A percentile compares a stretch with the other conserved stretches of the same genome.
These are phyloP conservation scores for Erodium maritimum DNA, from an alignment of 345 rosid species.

Conservation along the genomic window DNA sequence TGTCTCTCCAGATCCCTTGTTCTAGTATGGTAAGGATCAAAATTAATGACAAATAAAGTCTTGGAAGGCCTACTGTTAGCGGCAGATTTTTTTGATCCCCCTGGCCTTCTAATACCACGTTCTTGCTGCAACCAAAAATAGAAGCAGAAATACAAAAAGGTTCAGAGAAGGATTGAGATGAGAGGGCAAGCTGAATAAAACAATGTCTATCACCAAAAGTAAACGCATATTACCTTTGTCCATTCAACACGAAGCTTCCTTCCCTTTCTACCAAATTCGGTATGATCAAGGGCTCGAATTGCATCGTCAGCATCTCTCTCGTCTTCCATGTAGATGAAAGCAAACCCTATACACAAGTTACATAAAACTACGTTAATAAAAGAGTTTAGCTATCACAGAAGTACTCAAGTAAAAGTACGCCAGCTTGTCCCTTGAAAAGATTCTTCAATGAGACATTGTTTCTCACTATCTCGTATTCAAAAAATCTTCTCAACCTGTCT, in stretches of 20 bases:
- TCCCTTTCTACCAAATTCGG: conserved; percentile 81
- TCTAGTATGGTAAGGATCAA: conserved; percentile 72
- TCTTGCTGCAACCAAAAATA: conserved; percentile 44
- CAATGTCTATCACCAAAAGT: background rate
- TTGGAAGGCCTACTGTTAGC: conserved; percentile 63
- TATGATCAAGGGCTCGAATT: conserved; percentile 74
- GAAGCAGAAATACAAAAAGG: background rate
- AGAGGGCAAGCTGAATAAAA: background rate
- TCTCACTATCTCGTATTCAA: too few species aligned
- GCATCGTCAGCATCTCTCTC: conserved; percentile 98
- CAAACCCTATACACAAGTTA: conserved; percentile 44
- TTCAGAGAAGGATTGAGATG: background rate
- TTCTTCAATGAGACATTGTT: conserved; percentile 20
- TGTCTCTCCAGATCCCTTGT: conserved; percentile 88
- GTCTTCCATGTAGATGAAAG: conserved; percentile 90
- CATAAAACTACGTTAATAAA: conserved; percentile 9
- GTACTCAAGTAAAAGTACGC: background rate
- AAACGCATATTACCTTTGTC: conserved; percentile 54
- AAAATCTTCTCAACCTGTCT: conserved; percentile 31
- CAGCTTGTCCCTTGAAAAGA: conserved; percentile 23
- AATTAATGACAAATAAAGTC: conserved; percentile 88
- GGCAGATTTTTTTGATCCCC: conserved; percentile 57
- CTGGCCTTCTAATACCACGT: conserved; percentile 53
- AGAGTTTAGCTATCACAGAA: background rate
- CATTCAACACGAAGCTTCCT: conserved; percentile 95